Conservation (phyloP, 2,329 filamentous ascomycete genomes). For the Trichoderma lentiforme region DNA sequence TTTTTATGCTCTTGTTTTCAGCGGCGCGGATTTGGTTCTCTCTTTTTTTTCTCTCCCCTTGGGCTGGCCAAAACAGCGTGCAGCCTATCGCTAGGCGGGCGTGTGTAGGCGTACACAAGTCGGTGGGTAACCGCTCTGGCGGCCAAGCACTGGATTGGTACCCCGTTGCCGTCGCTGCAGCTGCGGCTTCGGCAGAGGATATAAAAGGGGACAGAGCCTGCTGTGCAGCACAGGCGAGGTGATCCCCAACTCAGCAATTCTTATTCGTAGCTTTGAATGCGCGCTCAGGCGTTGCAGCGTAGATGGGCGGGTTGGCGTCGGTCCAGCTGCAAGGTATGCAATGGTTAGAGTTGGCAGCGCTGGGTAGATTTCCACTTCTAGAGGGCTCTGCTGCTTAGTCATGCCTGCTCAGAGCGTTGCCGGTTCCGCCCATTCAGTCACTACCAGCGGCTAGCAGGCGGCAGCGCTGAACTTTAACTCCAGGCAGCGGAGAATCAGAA, state of each 20-base stretch:
- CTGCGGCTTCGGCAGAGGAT: slow-evolving; percentile 4
- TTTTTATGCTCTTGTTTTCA: not conserved
- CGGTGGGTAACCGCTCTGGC: slow-evolving; percentile 17
- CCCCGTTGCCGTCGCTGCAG: slow-evolving; percentile 2
- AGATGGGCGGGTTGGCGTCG: slow-evolving; percentile 17
- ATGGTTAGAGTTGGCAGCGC: slow-evolving; percentile 37
- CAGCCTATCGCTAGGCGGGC: slow-evolving; percentile 2
- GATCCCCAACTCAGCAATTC: not conserved
- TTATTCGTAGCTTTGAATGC: slow-evolving; percentile 15
- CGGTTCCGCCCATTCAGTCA: not conserved
- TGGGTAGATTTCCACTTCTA: slow-evolving; percentile 31
- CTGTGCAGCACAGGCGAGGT: not conserved
- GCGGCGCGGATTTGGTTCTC: not conserved
- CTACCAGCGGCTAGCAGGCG: not conserved
- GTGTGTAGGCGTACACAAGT: slow-evolving; percentile 16
- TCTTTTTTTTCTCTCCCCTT: not conserved
- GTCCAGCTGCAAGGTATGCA: slow-evolving; percentile 33
- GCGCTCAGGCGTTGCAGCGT: slow-evolving; percentile 18
- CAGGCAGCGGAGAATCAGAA: not conserved
- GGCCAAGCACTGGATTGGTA: slow-evolving; percentile 1
- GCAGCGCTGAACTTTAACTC: slow-evolving; percentile 5
- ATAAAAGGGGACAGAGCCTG: not conserved
- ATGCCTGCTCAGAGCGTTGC: not conserved
- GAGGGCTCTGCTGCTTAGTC: slow-evolving; percentile 18
- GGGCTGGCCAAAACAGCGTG: not conserved